phyloP scores from a whole-genome alignment of 495 filamentous ascomycete species.

The Hypoxylon perforatum region DNA sequence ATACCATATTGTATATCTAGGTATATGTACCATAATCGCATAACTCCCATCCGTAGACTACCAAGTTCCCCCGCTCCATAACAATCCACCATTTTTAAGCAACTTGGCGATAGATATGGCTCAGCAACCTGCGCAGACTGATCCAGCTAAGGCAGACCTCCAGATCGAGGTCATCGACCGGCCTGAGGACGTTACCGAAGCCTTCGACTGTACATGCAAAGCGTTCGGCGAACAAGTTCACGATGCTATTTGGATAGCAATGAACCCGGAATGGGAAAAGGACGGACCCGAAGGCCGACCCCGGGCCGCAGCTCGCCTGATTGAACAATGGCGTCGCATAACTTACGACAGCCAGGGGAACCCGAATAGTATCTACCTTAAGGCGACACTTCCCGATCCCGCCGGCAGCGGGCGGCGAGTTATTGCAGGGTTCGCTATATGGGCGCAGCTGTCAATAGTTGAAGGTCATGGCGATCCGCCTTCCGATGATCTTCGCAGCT shows the following conservation, averaged over 20 bases:
- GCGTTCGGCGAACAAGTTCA: conserved; percentile 55
- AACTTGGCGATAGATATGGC: conserved; percentile 10
- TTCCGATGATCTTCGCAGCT: conserved; percentile 32
- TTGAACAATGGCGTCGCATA: conserved; percentile 44
- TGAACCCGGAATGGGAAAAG: conserved; percentile 59
- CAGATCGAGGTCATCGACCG: conserved; percentile 36
- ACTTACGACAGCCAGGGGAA: conserved; percentile 49
- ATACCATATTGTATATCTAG: not conserved
- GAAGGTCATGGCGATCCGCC: conserved; percentile 52
- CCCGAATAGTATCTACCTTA: conserved; percentile 57
- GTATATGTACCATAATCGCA: conserved; percentile 2
- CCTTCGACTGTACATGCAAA: conserved; percentile 35
- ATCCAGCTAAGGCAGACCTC: conserved; percentile 1
- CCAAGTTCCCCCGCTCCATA: conserved; percentile 20
- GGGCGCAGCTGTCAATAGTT: conserved; percentile 46
- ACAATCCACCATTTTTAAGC: not conserved
- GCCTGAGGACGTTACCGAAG: conserved; percentile 28
- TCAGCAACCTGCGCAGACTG: not conserved
- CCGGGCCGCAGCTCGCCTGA: conserved; percentile 42
- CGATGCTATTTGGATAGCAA: conserved; percentile 56
- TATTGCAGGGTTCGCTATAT: conserved; percentile 56
- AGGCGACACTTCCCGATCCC: conserved; percentile 50
- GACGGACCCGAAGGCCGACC: conserved; percentile 40
- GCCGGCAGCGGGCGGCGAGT: conserved; percentile 21
- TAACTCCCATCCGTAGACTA: not conserved